Evolutionary conservation across 1,284 basidiomycete species (phyloP).

Genomic region (Sphagnurus paluster): DNA sequence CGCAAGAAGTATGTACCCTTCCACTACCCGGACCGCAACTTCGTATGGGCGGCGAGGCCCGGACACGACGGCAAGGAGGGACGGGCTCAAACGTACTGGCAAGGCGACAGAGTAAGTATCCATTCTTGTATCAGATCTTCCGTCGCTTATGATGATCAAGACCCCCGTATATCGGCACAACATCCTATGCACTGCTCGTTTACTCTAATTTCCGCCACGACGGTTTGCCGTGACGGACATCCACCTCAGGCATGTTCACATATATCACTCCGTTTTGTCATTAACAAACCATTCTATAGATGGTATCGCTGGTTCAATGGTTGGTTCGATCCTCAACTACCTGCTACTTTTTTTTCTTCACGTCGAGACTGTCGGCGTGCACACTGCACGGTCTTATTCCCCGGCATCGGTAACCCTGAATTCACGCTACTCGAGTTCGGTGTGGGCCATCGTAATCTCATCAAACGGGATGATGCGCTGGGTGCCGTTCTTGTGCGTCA

Average conservation of each 20-base stretch:
- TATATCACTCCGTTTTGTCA: constrained; percentile 36
- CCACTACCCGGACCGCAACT: constrained; percentile 83
- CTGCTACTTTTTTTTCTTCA: constrained; percentile 73
- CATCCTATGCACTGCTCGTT: constrained; percentile 75
- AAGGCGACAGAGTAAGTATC: constrained; percentile 69
- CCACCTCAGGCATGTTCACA: constrained; percentile 74
- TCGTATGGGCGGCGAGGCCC: constrained; percentile 81
- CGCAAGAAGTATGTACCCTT: constrained; percentile 67
- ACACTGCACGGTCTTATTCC: constrained; percentile 79
- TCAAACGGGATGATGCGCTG: constrained; percentile 71
- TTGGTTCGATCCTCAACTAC: constrained; percentile 72
- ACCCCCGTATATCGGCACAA: constrained; percentile 77
- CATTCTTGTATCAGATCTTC: not conserved
- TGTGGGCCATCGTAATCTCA: constrained; percentile 60
- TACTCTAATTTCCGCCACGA: constrained; percentile 21
- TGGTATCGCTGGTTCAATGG: constrained; percentile 69
- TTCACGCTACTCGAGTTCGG: constrained; percentile 78
- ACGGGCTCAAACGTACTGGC: constrained; percentile 78
- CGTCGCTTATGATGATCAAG: constrained; percentile 17
- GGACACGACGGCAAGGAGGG: constrained; percentile 56
- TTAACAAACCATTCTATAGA: constrained; percentile 38
- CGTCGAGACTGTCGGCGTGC: constrained; percentile 77
- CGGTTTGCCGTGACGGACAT: too few species aligned
- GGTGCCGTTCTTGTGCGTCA: constrained; percentile 80
- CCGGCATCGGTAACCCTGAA: constrained; percentile 72